A percentile compares a stretch with the other conserved stretches of the same genome.
Evolutionary conservation across 2,329 filamentous ascomycete species (phyloP).

Genomic region (Paraconiothyrium sp.): DNA sequence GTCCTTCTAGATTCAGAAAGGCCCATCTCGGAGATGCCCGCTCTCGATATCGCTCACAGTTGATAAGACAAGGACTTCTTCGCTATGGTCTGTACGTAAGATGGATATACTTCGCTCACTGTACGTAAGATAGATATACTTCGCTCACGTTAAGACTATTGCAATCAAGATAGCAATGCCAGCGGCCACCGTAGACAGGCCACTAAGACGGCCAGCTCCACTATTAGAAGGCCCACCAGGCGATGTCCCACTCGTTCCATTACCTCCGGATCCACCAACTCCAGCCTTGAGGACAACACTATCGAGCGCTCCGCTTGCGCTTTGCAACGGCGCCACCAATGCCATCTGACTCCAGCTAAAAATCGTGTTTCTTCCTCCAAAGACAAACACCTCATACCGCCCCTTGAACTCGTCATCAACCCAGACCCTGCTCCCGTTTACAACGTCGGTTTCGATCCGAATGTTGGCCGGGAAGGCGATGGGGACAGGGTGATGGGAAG

Average conservation of each 20-base stretch:
- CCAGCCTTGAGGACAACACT: constrained; percentile 26
- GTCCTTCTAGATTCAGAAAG: constrained; percentile 33
- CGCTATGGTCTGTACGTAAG: constrained; percentile 7
- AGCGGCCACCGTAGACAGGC: constrained; percentile 5
- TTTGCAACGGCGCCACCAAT: constrained; percentile 61
- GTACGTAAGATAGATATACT: background rate
- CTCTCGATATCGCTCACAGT: background rate
- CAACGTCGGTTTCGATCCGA: constrained; percentile 56
- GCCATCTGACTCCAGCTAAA: constrained; percentile 68
- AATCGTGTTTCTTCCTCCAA: constrained; percentile 60
- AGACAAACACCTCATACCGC: constrained; percentile 65
- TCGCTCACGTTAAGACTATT: constrained; percentile 6
- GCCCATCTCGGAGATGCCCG: constrained; percentile 15
- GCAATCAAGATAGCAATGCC: constrained; percentile 7
- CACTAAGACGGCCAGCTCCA: background rate
- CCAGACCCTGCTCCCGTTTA: constrained; percentile 62
- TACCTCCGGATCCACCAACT: constrained; percentile 22
- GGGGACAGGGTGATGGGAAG: constrained; percentile 54
- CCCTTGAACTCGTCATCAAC: constrained; percentile 58
- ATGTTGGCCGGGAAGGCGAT: constrained; percentile 49
- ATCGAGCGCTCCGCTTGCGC: constrained; percentile 41
- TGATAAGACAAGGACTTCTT: background rate
- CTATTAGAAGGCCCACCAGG: constrained; percentile 13
- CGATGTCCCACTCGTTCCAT: constrained; percentile 8
- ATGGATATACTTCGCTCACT: background rate